These are phyloP conservation scores for Populus euphratica DNA, from an alignment of 345 rosid species.

Conservation along the genomic window DNA sequence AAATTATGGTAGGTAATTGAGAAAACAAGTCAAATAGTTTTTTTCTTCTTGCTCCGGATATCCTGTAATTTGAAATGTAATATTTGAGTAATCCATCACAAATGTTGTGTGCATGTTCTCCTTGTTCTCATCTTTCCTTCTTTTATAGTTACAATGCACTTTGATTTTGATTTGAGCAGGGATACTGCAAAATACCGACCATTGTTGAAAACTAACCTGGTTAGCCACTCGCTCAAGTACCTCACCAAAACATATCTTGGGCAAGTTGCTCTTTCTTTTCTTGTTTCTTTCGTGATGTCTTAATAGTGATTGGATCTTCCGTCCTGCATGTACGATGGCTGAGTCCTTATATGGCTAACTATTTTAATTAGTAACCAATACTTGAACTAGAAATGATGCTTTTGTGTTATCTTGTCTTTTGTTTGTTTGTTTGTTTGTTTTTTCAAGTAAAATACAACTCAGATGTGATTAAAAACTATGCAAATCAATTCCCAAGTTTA, in stretches of 20 bases:
- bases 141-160: not conserved
- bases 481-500: too few species aligned
- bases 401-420: too few species aligned
- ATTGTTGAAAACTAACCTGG: slow-evolving; percentile 66
- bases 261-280: slow-evolving; percentile 32
- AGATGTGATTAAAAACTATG: too few species aligned
- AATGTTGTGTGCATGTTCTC: too few species aligned
- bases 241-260: slow-evolving; percentile 64
- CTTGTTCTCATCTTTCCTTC: not conserved
- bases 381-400: too few species aligned
- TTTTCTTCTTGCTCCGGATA: too few species aligned
- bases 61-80: too few species aligned
- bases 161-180: slow-evolving; percentile 35
- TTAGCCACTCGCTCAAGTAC: slow-evolving; percentile 73
- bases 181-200: slow-evolving; percentile 74
- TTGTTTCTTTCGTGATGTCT: slow-evolving; percentile 1
- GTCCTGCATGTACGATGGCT: not conserved
- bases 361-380: not conserved
- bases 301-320: not conserved
- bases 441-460: too few species aligned
- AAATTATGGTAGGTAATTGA: too few species aligned
- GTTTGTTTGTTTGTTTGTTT: too few species aligned
- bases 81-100: too few species aligned
- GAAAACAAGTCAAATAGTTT: too few species aligned
- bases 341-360: not conserved